phyloP scores from a whole-genome alignment of 2,329 filamentous ascomycete genomes.

The Ilyonectria destructans region DNA sequence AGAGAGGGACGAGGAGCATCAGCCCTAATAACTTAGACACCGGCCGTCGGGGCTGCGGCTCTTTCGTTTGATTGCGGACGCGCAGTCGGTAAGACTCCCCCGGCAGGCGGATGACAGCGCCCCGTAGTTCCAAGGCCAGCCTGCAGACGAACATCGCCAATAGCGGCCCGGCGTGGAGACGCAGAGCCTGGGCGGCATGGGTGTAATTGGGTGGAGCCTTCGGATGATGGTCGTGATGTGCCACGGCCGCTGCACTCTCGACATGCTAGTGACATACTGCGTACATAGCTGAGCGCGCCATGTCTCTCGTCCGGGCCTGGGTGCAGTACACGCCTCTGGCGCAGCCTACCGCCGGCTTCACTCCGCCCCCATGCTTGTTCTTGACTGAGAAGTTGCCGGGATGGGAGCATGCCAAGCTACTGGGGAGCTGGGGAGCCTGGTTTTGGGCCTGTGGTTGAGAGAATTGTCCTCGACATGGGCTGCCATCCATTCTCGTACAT shows the following conservation, averaged over 20 bases:
- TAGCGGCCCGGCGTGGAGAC: conserved; percentile 29
- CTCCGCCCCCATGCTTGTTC: not conserved
- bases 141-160: conserved; percentile 29
- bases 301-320: conserved; percentile 8
- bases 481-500: not conserved
- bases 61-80: conserved; percentile 24
- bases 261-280: not conserved
- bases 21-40: conserved; percentile 4
- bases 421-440: not conserved
- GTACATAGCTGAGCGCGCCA: conserved; percentile 1
- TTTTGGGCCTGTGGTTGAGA: not conserved
- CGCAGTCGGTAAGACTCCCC: conserved; percentile 9
- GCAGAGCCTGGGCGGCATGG: conserved; percentile 28
- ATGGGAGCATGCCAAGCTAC: too few relatives aligned
- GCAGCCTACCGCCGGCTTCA: not conserved
- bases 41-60: conserved; percentile 26
- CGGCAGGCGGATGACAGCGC: conserved; percentile 11
- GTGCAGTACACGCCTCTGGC: conserved; percentile 6
- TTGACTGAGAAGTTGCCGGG: not conserved
- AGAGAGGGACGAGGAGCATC: conserved; percentile 19
- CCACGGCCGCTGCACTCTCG: conserved; percentile 6
- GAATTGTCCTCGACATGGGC: not conserved
- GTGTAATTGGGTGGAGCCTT: conserved; percentile 30
- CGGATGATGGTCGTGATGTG: conserved; percentile 21
- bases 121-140: conserved; percentile 14